Percentiles rank a stretch among this genome's conserved stretches.
Evolutionary conservation across 192 early-diverging fungal species (phyloP).

Genomic region (Endogone sp.): DNA sequence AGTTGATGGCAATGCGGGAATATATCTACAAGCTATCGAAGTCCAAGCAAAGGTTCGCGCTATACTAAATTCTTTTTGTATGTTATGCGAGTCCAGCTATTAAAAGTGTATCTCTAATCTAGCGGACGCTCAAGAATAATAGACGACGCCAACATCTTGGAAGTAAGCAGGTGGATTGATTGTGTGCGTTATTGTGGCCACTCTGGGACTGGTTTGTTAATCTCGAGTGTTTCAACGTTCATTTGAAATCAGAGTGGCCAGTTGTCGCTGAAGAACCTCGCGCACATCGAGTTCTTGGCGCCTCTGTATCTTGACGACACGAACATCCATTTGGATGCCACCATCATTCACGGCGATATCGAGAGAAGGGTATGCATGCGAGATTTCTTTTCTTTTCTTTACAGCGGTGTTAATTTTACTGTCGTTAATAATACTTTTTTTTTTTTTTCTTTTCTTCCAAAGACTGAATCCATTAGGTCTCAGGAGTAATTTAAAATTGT

Average conservation of each 20-base stretch:
- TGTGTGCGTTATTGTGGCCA: no score
- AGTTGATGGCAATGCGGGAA: constrained; percentile 66
- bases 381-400: background rate
- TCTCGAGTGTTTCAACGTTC: no score
- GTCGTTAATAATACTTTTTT: background rate
- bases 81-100: background rate
- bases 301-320: constrained; percentile 33
- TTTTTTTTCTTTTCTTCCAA: background rate
- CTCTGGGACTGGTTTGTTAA: no score
- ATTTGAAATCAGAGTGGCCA: no score
- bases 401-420: no score
- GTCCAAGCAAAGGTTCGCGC: constrained; percentile 34
- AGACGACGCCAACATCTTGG: constrained; percentile 14
- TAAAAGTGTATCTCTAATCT: background rate
- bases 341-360: background rate
- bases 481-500: background rate
- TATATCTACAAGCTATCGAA: constrained; percentile 73
- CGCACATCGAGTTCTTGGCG: constrained; percentile 69
- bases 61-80: background rate
- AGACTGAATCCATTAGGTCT: background rate
- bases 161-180: constrained; percentile 5
- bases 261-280: no score
- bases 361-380: background rate
- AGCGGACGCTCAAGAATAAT: constrained; percentile 20
- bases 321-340: background rate